phyloP scores from a whole-genome alignment of 106 monocot species.

The Vanilla planifolia region DNA sequence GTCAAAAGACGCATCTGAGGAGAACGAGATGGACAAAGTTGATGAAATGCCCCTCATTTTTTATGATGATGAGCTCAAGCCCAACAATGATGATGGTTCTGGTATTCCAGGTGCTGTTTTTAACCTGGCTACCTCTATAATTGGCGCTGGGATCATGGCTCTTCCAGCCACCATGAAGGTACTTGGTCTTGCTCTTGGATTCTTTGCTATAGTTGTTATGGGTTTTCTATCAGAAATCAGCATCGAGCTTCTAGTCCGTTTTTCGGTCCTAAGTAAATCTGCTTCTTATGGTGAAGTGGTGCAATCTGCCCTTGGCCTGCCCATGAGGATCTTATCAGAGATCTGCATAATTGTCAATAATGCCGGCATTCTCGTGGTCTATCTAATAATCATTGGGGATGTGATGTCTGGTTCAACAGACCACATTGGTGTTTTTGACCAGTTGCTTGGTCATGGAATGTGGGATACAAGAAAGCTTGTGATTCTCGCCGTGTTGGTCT shows the following conservation, averaged over 20 bases:
- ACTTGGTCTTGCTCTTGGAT: constrained; percentile 53
- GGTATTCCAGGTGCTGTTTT: constrained; percentile 67
- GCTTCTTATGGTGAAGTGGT: constrained; percentile 65
- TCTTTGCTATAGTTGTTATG: constrained; percentile 52
- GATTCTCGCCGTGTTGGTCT: constrained; percentile 43
- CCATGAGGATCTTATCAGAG: constrained; percentile 44
- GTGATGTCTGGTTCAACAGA: constrained; percentile 70
- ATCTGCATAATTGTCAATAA: constrained; percentile 76
- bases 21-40: constrained; percentile 20
- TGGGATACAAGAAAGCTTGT: constrained; percentile 61
- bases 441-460: constrained; percentile 45
- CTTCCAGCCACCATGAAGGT: constrained; percentile 88
- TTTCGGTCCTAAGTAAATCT: constrained; percentile 41
- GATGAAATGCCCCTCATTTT: constrained; percentile 53
- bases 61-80: neutral
- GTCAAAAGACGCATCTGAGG: neutral
- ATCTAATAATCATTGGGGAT: constrained; percentile 80
- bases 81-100: constrained; percentile 21
- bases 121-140: constrained; percentile 85
- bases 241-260: constrained; percentile 75
- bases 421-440: constrained; percentile 64
- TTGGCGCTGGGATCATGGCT: constrained; percentile 94
- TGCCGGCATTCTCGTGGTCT: constrained; percentile 72
- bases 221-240: constrained; percentile 72
- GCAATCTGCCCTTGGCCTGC: constrained; percentile 43